These are phyloP conservation scores for Teunomyces atbi DNA, from an alignment of 805 yeast species.

Conservation along the genomic window DNA sequence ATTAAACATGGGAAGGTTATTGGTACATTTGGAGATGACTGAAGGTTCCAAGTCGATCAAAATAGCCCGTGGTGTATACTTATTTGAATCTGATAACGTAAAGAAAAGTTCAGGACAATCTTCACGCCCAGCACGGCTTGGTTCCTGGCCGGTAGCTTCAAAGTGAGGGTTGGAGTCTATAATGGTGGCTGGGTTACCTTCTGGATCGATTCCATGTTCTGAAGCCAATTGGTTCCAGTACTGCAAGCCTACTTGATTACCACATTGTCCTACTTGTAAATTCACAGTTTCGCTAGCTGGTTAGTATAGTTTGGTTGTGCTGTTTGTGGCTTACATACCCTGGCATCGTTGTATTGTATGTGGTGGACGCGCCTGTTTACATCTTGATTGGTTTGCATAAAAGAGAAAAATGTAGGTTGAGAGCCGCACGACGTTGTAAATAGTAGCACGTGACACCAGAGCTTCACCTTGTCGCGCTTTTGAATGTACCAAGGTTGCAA, in stretches of 20 bases:
- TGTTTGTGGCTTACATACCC: conserved; percentile 21
- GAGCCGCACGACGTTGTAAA: no score
- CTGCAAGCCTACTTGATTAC: conserved; percentile 90
- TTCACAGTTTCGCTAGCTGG: conserved; percentile 60
- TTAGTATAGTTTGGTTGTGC: conserved; percentile 17
- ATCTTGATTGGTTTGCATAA: neutral
- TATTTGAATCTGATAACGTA: conserved; percentile 66
- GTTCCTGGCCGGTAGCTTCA: conserved; percentile 13
- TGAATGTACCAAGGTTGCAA: no score
- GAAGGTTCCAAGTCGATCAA: conserved; percentile 89
- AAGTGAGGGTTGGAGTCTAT: conserved; percentile 17
- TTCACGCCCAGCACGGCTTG: conserved; percentile 28
- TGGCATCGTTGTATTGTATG: conserved; percentile 17
- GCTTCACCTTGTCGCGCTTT: no score
- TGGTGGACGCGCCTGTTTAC: neutral
- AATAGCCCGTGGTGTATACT: conserved; percentile 86
- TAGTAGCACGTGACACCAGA: no score
- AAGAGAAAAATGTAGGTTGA: neutral
- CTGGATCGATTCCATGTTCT: conserved; percentile 80
- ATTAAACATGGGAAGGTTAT: conserved; percentile 64
- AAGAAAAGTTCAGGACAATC: conserved; percentile 87
- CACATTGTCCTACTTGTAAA: conserved; percentile 88
- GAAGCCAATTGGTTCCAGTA: conserved; percentile 87
- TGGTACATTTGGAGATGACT: conserved; percentile 64
- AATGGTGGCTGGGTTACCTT: conserved; percentile 51